phyloP scores from a whole-genome alignment of 1,139 yeast genomes.

The Candida labiduridarum region DNA sequence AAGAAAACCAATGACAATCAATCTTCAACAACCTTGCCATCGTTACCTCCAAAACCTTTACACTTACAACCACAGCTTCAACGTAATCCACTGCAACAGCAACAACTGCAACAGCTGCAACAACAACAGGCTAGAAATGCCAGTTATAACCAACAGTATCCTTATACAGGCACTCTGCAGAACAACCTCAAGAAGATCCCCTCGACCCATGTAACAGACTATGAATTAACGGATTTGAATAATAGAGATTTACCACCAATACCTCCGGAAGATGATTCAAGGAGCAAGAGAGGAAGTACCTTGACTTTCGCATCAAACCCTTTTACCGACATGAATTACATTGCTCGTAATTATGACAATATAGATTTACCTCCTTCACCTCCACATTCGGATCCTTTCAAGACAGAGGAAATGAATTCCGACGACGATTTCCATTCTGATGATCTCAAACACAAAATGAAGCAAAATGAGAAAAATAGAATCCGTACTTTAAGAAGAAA shows the following conservation, averaged over 20 bases:
- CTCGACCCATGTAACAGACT: constrained; percentile 2
- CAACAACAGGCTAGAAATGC: not conserved
- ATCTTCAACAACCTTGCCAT: constrained; percentile 7
- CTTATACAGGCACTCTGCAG: not conserved
- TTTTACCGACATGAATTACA: constrained; percentile 8
- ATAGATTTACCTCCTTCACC: constrained; percentile 13
- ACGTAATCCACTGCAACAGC: not conserved
- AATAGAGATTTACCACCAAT: constrained; percentile 15
- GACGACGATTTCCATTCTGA: constrained; percentile 8
- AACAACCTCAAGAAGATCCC: not conserved
- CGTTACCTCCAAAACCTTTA: constrained; percentile 9
- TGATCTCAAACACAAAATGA: constrained; percentile 18
- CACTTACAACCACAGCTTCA: constrained; percentile 1
- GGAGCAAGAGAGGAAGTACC: not conserved
- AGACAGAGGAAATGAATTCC: constrained; percentile 3
- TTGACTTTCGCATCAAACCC: constrained; percentile 8
- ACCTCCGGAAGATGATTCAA: constrained; percentile 2
- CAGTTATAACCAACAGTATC: constrained; percentile 2
- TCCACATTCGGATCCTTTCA: constrained; percentile 13
- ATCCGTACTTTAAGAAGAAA: constrained; percentile 27
- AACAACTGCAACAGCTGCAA: not conserved
- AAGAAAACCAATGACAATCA: not conserved
- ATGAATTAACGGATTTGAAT: constrained; percentile 10
- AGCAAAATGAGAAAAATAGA: constrained; percentile 30
- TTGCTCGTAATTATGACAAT: constrained; percentile 9